Evolutionary conservation across 257 asterid species (phyloP).

Genomic region (Jacaranda mimosifolia): DNA sequence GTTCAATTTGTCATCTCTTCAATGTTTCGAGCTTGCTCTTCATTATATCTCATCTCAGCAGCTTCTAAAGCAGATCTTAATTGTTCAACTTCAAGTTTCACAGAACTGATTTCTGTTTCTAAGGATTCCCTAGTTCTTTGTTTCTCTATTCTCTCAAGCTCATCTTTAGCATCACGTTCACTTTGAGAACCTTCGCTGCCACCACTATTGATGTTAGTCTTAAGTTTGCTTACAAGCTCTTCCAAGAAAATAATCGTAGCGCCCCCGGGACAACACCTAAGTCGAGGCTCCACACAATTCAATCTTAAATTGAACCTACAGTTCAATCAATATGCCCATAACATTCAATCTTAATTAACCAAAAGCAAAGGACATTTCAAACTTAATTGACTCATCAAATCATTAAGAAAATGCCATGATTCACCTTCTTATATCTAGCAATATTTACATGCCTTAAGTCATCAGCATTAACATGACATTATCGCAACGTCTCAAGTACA

Average conservation of each 20-base stretch:
- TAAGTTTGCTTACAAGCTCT: slow-evolving; percentile 63
- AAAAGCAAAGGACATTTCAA: no score
- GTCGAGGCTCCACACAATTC: no score
- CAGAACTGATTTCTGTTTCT: slow-evolving; percentile 51
- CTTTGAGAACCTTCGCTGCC: slow-evolving; percentile 29
- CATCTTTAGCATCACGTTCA: not conserved
- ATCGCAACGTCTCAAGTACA: no score
- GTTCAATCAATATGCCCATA: no score
- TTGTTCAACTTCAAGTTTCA: slow-evolving; percentile 63
- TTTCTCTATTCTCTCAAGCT: slow-evolving; percentile 25
- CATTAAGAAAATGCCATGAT: no score
- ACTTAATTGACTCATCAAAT: no score
- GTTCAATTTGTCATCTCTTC: slow-evolving; percentile 48
- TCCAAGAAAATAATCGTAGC: slow-evolving; percentile 64
- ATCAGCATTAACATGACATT: no score
- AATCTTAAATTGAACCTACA: no score
- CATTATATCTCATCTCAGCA: slow-evolving; percentile 62
- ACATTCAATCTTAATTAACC: no score
- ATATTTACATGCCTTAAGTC: no score
- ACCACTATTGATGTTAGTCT: slow-evolving; percentile 46
- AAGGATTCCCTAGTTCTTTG: slow-evolving; percentile 34
- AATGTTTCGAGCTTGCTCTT: slow-evolving; percentile 57
- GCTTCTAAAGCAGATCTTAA: slow-evolving; percentile 70
- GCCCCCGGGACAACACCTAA: no score
- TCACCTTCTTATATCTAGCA: no score